Conservation (phyloP, 2,329 filamentous ascomycete genomes). For the Pyrenochaeta sp. region DNA sequence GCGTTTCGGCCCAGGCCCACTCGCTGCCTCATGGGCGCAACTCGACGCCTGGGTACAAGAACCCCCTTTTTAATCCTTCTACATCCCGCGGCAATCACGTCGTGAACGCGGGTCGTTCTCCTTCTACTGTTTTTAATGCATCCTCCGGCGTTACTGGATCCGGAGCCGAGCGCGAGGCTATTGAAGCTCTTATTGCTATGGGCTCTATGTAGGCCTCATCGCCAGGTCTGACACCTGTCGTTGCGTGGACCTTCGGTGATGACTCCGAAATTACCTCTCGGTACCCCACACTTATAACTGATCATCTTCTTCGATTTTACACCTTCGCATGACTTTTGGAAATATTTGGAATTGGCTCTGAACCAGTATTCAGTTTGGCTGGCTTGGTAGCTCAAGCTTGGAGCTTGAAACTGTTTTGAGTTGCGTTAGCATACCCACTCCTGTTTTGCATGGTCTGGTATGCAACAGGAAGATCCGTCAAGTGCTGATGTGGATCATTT, state of each 20-base stretch:
- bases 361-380: constrained; percentile 11
- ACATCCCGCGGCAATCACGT: constrained; percentile 43
- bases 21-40: constrained; percentile 35
- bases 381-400: neutral
- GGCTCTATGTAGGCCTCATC: constrained; percentile 66
- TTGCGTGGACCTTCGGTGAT: constrained; percentile 3
- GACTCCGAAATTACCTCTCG: neutral
- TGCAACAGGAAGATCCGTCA: constrained; percentile 49
- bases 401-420: constrained; percentile 11
- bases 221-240: constrained; percentile 25
- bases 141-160: constrained; percentile 38
- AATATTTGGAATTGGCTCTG: constrained; percentile 13
- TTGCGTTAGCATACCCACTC: constrained; percentile 34
- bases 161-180: constrained; percentile 76
- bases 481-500: constrained; percentile 51
- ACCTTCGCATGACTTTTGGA: constrained; percentile 5
- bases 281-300: constrained; percentile 8
- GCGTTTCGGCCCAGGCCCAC: constrained; percentile 38
- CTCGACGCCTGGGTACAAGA: constrained; percentile 37
- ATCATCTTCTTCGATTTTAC: constrained; percentile 11
- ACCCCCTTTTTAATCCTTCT: constrained; percentile 36
- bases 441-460: constrained; percentile 23
- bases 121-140: constrained; percentile 35
- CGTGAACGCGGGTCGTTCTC: constrained; percentile 32
- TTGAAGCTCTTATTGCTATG: constrained; percentile 81